A percentile compares a stretch with the other conserved stretches of the same genome.
Evolutionary conservation across 2,329 filamentous ascomycete species (phyloP).

Genomic region (Fusarium sp.): DNA sequence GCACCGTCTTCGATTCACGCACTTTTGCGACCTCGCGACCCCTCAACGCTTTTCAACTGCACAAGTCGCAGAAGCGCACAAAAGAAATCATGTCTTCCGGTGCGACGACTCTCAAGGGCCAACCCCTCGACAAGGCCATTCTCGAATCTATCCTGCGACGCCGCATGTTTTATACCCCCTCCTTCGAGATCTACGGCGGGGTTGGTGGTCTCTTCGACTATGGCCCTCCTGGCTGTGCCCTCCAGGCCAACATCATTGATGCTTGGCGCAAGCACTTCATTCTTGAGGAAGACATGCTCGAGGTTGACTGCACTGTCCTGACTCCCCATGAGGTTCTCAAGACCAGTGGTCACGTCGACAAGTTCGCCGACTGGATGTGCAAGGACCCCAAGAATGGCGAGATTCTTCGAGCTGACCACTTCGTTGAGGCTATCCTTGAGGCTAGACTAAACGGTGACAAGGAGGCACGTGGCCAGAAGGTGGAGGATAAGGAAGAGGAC

Average conservation of each 20-base stretch:
- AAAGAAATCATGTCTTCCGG: constrained; percentile 56
- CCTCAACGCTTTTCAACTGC: constrained; percentile 45
- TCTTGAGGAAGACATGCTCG: constrained; percentile 91
- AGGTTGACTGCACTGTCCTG: constrained; percentile 92
- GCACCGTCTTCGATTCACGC: constrained; percentile 38
- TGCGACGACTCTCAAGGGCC: constrained; percentile 83
- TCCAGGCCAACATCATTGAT: constrained; percentile 89
- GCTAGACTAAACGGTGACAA: constrained; percentile 87
- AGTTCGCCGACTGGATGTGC: constrained; percentile 99
- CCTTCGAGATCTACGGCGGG: constrained; percentile 95
- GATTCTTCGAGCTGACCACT: constrained; percentile 93
- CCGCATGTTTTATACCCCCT: constrained; percentile 92
- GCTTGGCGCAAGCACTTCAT: constrained; percentile 94
- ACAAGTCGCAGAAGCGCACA: constrained; percentile 41
- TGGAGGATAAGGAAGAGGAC: constrained; percentile 78
- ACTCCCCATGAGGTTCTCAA: constrained; percentile 95
- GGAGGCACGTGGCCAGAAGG: constrained; percentile 85
- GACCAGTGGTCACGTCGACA: constrained; percentile 95
- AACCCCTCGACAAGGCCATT: constrained; percentile 82
- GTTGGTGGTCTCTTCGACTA: constrained; percentile 93
- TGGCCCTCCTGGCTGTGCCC: constrained; percentile 85
- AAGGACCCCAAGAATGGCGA: constrained; percentile 98
- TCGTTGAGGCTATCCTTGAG: constrained; percentile 95
- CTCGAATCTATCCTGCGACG: constrained; percentile 89
- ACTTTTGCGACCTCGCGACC: constrained; percentile 45